These are phyloP conservation scores for Penicillium canescens DNA, from an alignment of 495 filamentous ascomycete species.

Conservation along the genomic window DNA sequence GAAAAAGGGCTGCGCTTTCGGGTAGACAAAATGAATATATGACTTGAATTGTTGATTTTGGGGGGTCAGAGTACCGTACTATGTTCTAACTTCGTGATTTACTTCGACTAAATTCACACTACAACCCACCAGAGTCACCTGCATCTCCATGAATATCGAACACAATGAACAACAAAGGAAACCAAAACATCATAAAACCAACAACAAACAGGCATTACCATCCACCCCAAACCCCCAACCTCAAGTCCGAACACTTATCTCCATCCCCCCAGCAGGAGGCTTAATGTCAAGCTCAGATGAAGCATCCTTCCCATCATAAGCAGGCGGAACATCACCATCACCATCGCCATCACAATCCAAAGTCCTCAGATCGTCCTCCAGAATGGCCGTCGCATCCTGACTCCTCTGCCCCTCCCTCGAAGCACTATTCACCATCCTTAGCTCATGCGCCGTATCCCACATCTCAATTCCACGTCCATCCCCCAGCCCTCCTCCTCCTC, in stretches of 20 bases:
- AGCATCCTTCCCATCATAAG: slow-evolving; percentile 12
- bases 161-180: not conserved
- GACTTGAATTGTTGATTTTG: not conserved
- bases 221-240: not conserved
- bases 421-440: not conserved
- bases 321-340: slow-evolving; percentile 12
- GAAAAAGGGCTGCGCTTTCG: slow-evolving; percentile 13
- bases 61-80: not conserved
- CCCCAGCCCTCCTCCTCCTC: not conserved
- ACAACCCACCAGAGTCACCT: too few species aligned
- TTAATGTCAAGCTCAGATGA: slow-evolving; percentile 7
- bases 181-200: not conserved
- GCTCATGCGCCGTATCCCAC: not conserved
- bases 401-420: not conserved
- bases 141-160: too few species aligned
- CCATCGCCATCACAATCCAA: not conserved
- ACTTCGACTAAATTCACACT: too few species aligned
- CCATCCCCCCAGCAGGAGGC: slow-evolving; percentile 12
- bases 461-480: not conserved
- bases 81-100: not conserved
- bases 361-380: not conserved
- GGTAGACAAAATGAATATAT: slow-evolving; percentile 25
- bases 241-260: not conserved
- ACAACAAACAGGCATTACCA: not conserved
- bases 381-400: not conserved